These are phyloP conservation scores for Cercis canadensis DNA, from an alignment of 306 rosid genomes.

Conservation along the genomic window DNA sequence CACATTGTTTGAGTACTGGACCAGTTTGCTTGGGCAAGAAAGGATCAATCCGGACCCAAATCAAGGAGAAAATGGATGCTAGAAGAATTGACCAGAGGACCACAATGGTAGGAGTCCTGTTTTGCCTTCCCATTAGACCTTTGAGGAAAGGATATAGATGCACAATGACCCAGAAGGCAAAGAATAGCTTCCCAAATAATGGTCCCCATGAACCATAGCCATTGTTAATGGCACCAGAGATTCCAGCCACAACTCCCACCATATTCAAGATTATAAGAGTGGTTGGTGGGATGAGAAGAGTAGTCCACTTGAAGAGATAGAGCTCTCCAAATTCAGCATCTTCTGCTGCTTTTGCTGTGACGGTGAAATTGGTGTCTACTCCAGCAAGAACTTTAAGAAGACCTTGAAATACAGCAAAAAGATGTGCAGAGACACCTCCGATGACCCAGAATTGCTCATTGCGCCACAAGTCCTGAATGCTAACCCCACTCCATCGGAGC, in stretches of 20 bases:
- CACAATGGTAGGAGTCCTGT: background rate
- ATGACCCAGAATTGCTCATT: conserved; percentile 57
- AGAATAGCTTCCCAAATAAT: background rate
- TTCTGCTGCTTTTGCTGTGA: background rate
- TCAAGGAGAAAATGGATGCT: background rate
- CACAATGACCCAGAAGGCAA: conserved; percentile 1
- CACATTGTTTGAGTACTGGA: background rate
- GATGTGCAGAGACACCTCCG: conserved; percentile 8
- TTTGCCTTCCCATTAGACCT: background rate
- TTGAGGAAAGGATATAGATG: conserved; percentile 1
- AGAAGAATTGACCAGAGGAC: background rate
- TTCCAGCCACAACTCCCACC: conserved; percentile 3
- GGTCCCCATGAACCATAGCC: background rate
- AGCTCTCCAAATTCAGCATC: background rate
- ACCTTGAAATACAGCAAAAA: conserved; percentile 10
- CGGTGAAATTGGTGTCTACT: background rate
- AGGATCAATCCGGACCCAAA: conserved; percentile 8
- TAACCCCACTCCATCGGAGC: conserved; percentile 57
- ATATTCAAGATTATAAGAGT: background rate
- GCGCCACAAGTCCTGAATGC: conserved; percentile 48
- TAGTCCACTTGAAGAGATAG: background rate
- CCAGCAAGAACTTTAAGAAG: background rate
- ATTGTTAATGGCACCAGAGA: background rate
- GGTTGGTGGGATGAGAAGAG: background rate
- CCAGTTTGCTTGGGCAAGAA: conserved; percentile 5